Evolutionary conservation across 306 rosid genomes (phyloP).

Genomic region (Acacia acuminata): DNA sequence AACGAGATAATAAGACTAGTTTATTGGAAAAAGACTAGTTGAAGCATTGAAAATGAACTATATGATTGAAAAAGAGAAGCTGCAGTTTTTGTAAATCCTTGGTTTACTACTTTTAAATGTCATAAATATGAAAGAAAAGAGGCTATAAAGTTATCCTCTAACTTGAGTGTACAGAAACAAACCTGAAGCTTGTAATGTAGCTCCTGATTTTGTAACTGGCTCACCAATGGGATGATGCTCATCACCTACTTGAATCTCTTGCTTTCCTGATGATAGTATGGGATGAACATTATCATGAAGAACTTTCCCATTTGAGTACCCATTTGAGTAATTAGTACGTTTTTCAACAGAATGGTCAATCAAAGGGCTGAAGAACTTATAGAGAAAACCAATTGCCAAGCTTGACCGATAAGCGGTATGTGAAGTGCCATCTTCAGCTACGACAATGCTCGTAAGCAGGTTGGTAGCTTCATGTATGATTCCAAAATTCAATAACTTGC

Average conservation of each 20-base stretch:
- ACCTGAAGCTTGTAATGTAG: slow-evolving; percentile 90
- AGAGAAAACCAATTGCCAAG: slow-evolving; percentile 73
- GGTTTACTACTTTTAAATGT: neutral
- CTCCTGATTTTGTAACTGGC: slow-evolving; percentile 66
- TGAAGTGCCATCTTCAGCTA: slow-evolving; percentile 60
- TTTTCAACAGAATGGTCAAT: slow-evolving; percentile 34
- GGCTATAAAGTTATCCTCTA: neutral
- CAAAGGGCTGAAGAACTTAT: slow-evolving; percentile 65
- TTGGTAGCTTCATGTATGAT: slow-evolving; percentile 56
- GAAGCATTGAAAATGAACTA: neutral
- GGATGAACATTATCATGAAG: slow-evolving; percentile 27
- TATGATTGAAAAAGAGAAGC: neutral
- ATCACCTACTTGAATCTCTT: slow-evolving; percentile 47
- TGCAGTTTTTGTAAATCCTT: neutral
- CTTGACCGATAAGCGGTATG: slow-evolving; percentile 64
- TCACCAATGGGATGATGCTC: slow-evolving; percentile 70
- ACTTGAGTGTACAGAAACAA: slow-evolving; percentile 23
- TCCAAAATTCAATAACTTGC: slow-evolving; percentile 52
- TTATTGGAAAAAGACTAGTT: neutral
- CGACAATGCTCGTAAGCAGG: slow-evolving; percentile 43
- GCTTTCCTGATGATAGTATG: slow-evolving; percentile 66
- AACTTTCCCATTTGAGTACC: slow-evolving; percentile 18
- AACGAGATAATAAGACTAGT: slow-evolving; percentile 1
- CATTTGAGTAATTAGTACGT: slow-evolving; percentile 28
- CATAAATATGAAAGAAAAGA: neutral